Base-by-base conservation (phyloP, 2,329 filamentous ascomycete species). In the Boeremia exigua region DNA sequence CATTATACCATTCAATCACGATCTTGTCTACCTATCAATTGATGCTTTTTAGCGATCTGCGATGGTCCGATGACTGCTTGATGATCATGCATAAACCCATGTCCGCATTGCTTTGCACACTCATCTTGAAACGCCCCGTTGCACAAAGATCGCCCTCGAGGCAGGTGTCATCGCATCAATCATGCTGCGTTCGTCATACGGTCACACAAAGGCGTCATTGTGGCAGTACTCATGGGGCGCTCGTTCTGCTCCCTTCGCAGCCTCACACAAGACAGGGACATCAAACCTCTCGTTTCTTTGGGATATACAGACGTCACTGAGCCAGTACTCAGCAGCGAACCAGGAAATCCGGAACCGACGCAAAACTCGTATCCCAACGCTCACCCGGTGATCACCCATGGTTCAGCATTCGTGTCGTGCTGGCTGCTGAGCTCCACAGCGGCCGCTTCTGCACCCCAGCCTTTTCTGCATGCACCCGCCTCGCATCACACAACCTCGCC, bases 101-200 rank as follows among this genome's bases (percentile, higher is more conserved):
- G 17, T 27, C 11, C 30, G 10, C 11, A 25, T 15, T 48, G 23
- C 38, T 10, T 28, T 40, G 33, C 17, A 19, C n/a, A 17, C 14
- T 32, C 15, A 14, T 27, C 9, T 30, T 42, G 53, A 55, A 55
- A 55, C 53, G 23, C 37, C 6, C 0, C 0, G 42, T 36, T 44
- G 40, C 27, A 48, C 52, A 23, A 28, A 54, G 29, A 46, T 57
- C 47, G 43, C 28, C 32, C 19, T 23, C 30, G 50, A 61, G 43
- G 33, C 49, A 56, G 54, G 52, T 59, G 33, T 47, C 38, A 60
- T 55, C 33, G 37, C 57, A 60, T 59, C 43, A n/a, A 46, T 54
- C 33, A 36, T 46, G 37, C 44, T 51, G 43, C 29, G 34, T 45
- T 61, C 47, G 61, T 52, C 48, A 48, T 37, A 47, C 48, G 3